Evolutionary conservation across 495 filamentous ascomycete genomes (phyloP).

Genomic region (Extremus antarcticus): DNA sequence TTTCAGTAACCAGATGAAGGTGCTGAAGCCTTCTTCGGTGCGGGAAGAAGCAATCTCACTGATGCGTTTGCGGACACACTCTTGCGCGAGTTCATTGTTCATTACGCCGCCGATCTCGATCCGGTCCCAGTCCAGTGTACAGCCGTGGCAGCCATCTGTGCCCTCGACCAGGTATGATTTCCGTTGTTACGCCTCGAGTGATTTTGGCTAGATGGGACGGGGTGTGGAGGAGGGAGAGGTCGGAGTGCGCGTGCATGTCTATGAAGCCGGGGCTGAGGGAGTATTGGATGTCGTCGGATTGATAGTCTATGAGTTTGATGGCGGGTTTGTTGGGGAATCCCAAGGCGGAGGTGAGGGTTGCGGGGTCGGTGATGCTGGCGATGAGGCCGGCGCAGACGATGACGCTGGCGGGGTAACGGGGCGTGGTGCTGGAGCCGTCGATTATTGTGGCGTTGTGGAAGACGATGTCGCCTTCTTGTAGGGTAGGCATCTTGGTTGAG

Average conservation of each 20-base stretch:
- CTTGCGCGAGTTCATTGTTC: neutral
- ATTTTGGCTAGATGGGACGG: conserved; percentile 11
- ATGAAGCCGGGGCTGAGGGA: conserved; percentile 11
- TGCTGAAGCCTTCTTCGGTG: neutral
- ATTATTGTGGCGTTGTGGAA: conserved; percentile 6
- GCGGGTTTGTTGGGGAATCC: too few species aligned
- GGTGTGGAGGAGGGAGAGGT: conserved; percentile 12
- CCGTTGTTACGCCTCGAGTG: conserved; percentile 9
- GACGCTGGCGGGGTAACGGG: conserved; percentile 2
- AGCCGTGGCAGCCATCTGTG: conserved; percentile 7
- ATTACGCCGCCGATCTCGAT: conserved; percentile 12
- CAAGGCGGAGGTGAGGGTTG: too few species aligned
- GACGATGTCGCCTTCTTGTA: neutral
- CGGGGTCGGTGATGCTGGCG: neutral
- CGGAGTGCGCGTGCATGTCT: conserved; percentile 17
- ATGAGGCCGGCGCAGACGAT: conserved; percentile 3
- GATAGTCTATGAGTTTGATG: neutral
- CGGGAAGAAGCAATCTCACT: conserved; percentile 9
- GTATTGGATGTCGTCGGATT: conserved; percentile 6
- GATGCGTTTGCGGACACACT: conserved; percentile 7
- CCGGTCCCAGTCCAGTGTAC: conserved; percentile 2
- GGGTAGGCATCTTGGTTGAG: too few species aligned
- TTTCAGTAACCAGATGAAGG: conserved; percentile 8
- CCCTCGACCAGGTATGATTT: conserved; percentile 6
- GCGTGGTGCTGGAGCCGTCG: conserved; percentile 4